Base-by-base conservation (phyloP, 352 stramenopile species). In the Peronosclerospora sorghi region DNA sequence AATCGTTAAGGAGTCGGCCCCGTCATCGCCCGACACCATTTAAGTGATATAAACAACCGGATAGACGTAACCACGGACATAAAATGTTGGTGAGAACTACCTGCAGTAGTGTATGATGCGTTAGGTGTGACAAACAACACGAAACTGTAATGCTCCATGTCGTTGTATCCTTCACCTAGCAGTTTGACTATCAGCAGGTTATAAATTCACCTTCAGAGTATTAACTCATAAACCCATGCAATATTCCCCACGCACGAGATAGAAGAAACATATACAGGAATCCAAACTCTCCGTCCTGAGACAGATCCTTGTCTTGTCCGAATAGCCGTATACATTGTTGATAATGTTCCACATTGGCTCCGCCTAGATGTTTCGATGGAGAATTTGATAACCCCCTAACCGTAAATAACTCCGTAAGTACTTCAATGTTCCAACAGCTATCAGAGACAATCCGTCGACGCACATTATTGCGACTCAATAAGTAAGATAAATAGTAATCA, bases 301-400 rank as follows among this genome's bases (percentile, higher is more conserved):
- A 78, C 4, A 79, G 56, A 21, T 73, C 64, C 21, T 73, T 53
- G 9, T 76, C 58, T 13, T 49, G 30, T 7, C 68, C 68, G 1
- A 80, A 34, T 26, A 76, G 62, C 0, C 56, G 55, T 26, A 80
- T 80, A 35, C 68, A 76, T 32, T 76, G 53, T 41, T 80, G 68
- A 19, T 80, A 80, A 45, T 80, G 61, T 47, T 75, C 64, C 15
- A 80, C 68, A 26, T 80, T 80, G 2, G 68, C 62, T n/a, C 64
- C 65, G 3, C 68, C 62, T 1, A 62, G 53, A 30, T 76, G 64
- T 2, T 49, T 30, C 5, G 64, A 72, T 19, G 54, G 41, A 8
- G 52, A 55, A 29, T 51, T 47, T 4, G 61, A 72, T 6, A 80
- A 41, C 9, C 68, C 68, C 1, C 45, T 49, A 20, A 62, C 51